Conservation (phyloP, 2,329 filamentous ascomycete genomes). For the Pyrenophora graminea region DNA sequence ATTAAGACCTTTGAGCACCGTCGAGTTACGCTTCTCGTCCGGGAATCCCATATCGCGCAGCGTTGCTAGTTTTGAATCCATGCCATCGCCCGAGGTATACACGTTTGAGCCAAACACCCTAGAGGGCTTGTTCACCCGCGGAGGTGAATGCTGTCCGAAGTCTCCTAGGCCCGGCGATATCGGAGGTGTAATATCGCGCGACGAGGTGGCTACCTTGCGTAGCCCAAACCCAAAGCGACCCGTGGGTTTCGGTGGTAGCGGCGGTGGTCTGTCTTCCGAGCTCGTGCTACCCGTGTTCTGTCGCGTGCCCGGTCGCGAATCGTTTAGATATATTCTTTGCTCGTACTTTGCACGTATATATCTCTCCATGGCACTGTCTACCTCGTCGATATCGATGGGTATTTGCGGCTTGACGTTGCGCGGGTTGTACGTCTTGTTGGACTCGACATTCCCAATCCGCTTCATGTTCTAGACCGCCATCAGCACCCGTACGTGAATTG, state of each 20-base stretch:
- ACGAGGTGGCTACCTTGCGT: conserved; percentile 72
- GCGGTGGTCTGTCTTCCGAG: conserved; percentile 61
- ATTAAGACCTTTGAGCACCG: conserved; percentile 79
- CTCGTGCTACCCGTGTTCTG: conserved; percentile 62
- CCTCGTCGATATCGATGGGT: conserved; percentile 88
- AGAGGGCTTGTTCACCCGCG: conserved; percentile 66
- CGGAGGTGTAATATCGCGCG: conserved; percentile 58
- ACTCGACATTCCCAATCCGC: conserved; percentile 80
- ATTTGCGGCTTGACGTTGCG: conserved; percentile 80
- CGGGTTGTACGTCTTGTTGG: conserved; percentile 89
- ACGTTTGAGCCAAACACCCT: conserved; percentile 70
- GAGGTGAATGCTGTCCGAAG: conserved; percentile 44
- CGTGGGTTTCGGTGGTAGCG: conserved; percentile 63
- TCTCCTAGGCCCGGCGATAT: conserved; percentile 38
- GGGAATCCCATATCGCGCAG: conserved; percentile 90
- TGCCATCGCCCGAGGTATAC: conserved; percentile 58
- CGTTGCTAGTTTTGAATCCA: conserved; percentile 75
- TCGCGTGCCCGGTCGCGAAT: conserved; percentile 49
- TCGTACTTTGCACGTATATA: conserved; percentile 96
- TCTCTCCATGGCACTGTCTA: conserved; percentile 90
- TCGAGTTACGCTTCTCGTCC: conserved; percentile 79
- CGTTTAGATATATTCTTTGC: conserved; percentile 58
- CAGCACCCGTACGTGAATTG: conserved; percentile 3
- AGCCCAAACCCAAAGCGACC: conserved; percentile 67
- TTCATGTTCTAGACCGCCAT: conserved; percentile 77